Conservation (phyloP, 2,329 filamentous ascomycete species). For the Fusarium avenaceum region DNA sequence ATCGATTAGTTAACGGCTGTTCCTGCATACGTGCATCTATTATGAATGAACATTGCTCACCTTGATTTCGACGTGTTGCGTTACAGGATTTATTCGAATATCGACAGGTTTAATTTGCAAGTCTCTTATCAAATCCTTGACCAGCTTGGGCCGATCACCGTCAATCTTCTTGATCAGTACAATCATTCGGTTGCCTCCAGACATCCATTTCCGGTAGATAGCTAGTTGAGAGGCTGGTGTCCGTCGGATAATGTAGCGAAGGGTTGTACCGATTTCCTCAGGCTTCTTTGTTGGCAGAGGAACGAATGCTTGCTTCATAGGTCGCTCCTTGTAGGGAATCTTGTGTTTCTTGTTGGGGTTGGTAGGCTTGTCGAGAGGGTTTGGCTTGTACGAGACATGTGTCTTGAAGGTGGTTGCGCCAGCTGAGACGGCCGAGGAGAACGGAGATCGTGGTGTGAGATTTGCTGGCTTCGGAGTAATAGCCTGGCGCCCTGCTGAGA, state of each 20-base stretch:
- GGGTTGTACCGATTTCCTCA: constrained; percentile 48
- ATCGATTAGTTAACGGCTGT: constrained; percentile 10
- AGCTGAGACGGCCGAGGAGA: constrained; percentile 35
- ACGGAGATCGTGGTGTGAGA: constrained; percentile 27
- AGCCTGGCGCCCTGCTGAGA: constrained; percentile 41
- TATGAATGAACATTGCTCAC: constrained; percentile 58
- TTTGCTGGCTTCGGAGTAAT: constrained; percentile 30
- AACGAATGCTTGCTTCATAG: constrained; percentile 46
- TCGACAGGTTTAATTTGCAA: constrained; percentile 70
- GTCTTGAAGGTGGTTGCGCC: constrained; percentile 45
- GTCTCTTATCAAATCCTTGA: constrained; percentile 71
- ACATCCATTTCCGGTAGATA: constrained; percentile 80
- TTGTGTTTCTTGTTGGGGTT: constrained; percentile 48
- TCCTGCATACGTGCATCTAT: background rate
- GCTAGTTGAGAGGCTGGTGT: constrained; percentile 79
- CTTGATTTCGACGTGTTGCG: constrained; percentile 81
- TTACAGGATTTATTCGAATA: constrained; percentile 70
- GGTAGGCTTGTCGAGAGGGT: constrained; percentile 38
- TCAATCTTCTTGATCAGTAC: constrained; percentile 84
- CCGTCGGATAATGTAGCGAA: constrained; percentile 78
- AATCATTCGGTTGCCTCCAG: constrained; percentile 80
- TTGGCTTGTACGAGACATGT: constrained; percentile 41
- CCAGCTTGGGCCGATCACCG: constrained; percentile 75
- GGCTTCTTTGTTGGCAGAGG: constrained; percentile 51
- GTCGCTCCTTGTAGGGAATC: constrained; percentile 45